Conservation (phyloP, 2,329 filamentous ascomycete species). For the Microdochium paspali region DNA sequence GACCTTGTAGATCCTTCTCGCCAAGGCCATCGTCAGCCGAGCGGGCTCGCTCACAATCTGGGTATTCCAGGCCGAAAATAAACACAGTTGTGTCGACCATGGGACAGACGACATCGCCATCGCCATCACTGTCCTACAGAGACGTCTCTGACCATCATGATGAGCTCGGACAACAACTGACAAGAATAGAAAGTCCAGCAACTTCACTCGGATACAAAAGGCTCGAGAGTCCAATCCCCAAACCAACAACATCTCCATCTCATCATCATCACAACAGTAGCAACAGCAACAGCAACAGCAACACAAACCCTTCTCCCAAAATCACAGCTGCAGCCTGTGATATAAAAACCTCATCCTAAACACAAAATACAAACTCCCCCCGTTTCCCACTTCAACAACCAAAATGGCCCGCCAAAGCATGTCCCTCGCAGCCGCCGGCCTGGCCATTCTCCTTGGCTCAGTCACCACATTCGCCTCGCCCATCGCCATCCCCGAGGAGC, state of each 20-base stretch:
- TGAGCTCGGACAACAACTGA: too few relatives aligned
- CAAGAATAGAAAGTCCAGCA: neutral
- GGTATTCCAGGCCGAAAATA: too few relatives aligned
- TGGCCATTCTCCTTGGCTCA: constrained; percentile 9
- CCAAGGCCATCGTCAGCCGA: too few relatives aligned
- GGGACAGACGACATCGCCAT: too few relatives aligned
- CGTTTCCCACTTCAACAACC: neutral
- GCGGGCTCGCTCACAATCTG: too few relatives aligned
- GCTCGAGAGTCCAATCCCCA: neutral
- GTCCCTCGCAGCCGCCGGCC: constrained; percentile 10
- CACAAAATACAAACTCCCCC: too few relatives aligned
- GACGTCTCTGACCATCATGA: too few relatives aligned
- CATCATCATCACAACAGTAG: neutral
- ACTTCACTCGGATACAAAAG: neutral
- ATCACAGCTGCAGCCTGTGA: neutral
- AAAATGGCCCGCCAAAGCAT: constrained; percentile 11
- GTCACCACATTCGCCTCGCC: constrained; percentile 7
- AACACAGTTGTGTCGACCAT: too few relatives aligned
- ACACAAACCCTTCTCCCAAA: neutral
- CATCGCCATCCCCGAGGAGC: constrained; percentile 5
- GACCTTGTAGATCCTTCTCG: too few relatives aligned
- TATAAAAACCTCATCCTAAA: neutral
- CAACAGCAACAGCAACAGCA: neutral
- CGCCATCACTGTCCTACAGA: too few relatives aligned
- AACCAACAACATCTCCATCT: neutral